These are phyloP conservation scores for Talinum fruticosum DNA, from an alignment of 148 eudicot species.

Conservation along the genomic window DNA sequence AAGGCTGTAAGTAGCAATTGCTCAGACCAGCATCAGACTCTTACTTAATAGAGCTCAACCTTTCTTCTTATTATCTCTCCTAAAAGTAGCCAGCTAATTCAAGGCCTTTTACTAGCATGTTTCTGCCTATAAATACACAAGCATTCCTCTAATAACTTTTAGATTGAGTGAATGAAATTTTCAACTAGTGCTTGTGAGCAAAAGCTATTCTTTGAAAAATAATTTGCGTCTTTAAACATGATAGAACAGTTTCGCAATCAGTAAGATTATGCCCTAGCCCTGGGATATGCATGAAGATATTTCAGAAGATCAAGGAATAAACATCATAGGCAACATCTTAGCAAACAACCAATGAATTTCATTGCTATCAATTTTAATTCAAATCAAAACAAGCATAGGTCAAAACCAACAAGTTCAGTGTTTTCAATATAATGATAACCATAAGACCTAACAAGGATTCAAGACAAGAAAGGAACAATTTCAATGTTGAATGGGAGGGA, in stretches of 20 bases:
- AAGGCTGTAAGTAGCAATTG: background rate
- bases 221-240: too few species aligned
- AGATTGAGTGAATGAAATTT: background rate
- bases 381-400: background rate
- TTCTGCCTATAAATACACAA: background rate
- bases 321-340: background rate
- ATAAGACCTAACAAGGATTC: background rate
- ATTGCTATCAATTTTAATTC: background rate
- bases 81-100: background rate
- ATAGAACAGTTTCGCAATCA: background rate
- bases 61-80: background rate
- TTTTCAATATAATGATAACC: background rate
- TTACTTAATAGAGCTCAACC: too few species aligned
- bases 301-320: background rate
- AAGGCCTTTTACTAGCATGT: conserved; percentile 1
- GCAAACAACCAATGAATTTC: background rate
- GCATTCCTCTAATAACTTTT: background rate
- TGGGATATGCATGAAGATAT: background rate
- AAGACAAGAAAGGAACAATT: background rate
- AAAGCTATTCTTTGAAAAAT: too few species aligned
- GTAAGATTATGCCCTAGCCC: background rate
- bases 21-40: background rate
- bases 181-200: background rate
- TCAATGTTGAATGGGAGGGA: background rate
- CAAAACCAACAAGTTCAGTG: background rate